Percentiles rank a stretch among this genome's conserved stretches.
phyloP scores from a whole-genome alignment of 345 rosid genomes.

The Gossypium longicalyx region DNA sequence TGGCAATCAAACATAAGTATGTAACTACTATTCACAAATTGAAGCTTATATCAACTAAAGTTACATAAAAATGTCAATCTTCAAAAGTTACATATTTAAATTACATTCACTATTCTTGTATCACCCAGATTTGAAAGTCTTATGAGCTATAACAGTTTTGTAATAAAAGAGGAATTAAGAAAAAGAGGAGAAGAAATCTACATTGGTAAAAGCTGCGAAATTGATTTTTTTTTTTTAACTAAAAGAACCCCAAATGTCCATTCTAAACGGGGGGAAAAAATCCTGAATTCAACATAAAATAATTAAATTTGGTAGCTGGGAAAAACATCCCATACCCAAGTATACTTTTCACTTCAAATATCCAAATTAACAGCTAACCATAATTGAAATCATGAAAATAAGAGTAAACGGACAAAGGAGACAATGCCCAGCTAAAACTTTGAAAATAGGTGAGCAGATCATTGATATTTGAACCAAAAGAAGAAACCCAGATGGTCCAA shows the following conservation, averaged over 20 bases:
- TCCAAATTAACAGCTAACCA: background rate
- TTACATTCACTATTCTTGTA: slow-evolving; percentile 7
- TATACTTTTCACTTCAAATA: slow-evolving; percentile 10
- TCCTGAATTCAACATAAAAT: background rate
- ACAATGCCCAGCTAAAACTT: slow-evolving; percentile 22
- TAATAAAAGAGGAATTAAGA: background rate
- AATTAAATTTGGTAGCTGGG: slow-evolving; percentile 17
- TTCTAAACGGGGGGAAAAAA: background rate
- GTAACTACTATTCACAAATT: slow-evolving; percentile 10
- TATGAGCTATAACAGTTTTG: background rate
- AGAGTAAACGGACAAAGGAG: background rate
- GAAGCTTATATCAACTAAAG: slow-evolving; percentile 6
- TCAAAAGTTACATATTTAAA: slow-evolving; percentile 8
- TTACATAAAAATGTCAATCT: background rate
- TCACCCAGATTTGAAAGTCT: slow-evolving; percentile 4
- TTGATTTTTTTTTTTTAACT: background rate
- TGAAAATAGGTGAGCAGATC: background rate
- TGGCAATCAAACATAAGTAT: slow-evolving; percentile 10
- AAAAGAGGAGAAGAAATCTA: slow-evolving; percentile 12
- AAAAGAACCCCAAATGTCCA: background rate
- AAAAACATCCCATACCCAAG: slow-evolving; percentile 17
- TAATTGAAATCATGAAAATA: background rate
- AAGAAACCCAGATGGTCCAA: slow-evolving; percentile 17
- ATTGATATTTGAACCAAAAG: background rate
- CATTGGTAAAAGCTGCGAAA: slow-evolving; percentile 9